These are phyloP conservation scores for Gyromitra esculenta DNA, from an alignment of 2,329 filamentous ascomycete genomes.

Conservation along the genomic window DNA sequence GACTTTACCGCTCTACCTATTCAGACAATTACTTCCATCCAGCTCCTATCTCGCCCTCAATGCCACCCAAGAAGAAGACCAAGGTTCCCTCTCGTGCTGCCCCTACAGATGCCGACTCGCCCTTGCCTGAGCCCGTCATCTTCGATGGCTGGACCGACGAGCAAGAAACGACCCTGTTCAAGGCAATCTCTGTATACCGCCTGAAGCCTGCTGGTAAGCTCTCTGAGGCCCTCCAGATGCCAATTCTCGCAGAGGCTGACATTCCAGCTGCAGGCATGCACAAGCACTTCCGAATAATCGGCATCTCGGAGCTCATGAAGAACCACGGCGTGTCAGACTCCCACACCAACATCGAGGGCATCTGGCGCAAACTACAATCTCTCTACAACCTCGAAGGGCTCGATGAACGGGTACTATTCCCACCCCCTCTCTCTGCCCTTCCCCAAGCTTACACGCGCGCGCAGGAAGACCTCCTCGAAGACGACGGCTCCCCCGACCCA, in stretches of 20 bases:
- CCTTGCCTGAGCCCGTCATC: conserved; percentile 60
- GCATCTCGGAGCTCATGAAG: conserved; percentile 80
- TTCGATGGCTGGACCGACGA: conserved; percentile 90
- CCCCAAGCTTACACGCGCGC: conserved; percentile 10
- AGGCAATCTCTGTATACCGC: conserved; percentile 76
- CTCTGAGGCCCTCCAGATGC: background rate
- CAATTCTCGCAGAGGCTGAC: background rate
- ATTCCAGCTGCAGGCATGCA: conserved; percentile 73
- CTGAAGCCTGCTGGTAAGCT: conserved; percentile 91
- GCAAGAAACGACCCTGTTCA: conserved; percentile 91
- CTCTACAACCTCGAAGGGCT: conserved; percentile 87
- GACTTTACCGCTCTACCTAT: no score
- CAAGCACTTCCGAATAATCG: conserved; percentile 91
- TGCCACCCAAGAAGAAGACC: conserved; percentile 77
- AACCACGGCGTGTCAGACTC: conserved; percentile 81
- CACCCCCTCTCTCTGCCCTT: background rate
- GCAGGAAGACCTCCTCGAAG: conserved; percentile 53
- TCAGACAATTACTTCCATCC: background rate
- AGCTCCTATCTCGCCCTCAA: conserved; percentile 58
- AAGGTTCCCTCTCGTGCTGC: conserved; percentile 60
- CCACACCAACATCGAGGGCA: conserved; percentile 88
- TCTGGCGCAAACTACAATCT: conserved; percentile 85
- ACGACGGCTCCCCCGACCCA: conserved; percentile 52
- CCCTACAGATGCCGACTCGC: conserved; percentile 36
- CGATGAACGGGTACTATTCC: conserved; percentile 72